Percentiles rank a stretch among this genome's conserved stretches.
These are phyloP conservation scores for Metarhizium humberi DNA, from an alignment of 2,329 filamentous ascomycete genomes.

Conservation along the genomic window DNA sequence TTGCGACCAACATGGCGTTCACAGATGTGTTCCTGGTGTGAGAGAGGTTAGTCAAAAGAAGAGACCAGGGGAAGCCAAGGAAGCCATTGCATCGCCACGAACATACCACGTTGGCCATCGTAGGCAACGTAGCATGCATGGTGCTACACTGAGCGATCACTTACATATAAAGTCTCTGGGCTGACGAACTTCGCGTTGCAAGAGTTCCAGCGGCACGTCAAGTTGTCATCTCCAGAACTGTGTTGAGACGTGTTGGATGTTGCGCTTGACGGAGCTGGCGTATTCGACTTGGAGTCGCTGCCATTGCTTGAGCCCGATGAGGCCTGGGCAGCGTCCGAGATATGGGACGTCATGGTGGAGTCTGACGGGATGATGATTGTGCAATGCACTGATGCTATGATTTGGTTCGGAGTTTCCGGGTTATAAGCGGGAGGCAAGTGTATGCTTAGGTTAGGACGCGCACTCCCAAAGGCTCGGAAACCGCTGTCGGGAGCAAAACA, in stretches of 20 bases:
- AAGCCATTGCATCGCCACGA: not conserved
- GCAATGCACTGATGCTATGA: not conserved
- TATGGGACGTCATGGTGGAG: slow-evolving; percentile 23
- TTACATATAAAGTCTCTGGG: slow-evolving; percentile 52
- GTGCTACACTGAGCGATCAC: slow-evolving; percentile 14
- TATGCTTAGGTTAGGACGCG: not conserved
- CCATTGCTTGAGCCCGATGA: slow-evolving; percentile 18
- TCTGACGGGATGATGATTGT: slow-evolving; percentile 11
- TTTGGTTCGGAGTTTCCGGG: not conserved
- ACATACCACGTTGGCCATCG: not conserved
- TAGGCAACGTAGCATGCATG: not conserved
- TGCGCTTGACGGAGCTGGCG: slow-evolving; percentile 41
- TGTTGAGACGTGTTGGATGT: slow-evolving; percentile 36
- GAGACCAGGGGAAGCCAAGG: not conserved
- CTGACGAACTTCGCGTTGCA: slow-evolving; percentile 50
- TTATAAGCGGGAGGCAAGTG: not conserved
- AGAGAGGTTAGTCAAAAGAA: not conserved
- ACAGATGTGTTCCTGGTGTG: slow-evolving; percentile 81
- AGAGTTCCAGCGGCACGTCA: slow-evolving; percentile 51
- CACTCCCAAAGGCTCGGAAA: not conserved
- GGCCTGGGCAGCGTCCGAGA: slow-evolving; percentile 14
- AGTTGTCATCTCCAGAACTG: slow-evolving; percentile 38
- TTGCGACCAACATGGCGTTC: slow-evolving; percentile 97
- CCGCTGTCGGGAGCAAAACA: not conserved
- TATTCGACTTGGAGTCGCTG: slow-evolving; percentile 42